A percentile compares a stretch with the other conserved stretches of the same genome.
Evolutionary conservation across 2,329 filamentous ascomycete genomes (phyloP).

Genomic region (Blumeria graminis): DNA sequence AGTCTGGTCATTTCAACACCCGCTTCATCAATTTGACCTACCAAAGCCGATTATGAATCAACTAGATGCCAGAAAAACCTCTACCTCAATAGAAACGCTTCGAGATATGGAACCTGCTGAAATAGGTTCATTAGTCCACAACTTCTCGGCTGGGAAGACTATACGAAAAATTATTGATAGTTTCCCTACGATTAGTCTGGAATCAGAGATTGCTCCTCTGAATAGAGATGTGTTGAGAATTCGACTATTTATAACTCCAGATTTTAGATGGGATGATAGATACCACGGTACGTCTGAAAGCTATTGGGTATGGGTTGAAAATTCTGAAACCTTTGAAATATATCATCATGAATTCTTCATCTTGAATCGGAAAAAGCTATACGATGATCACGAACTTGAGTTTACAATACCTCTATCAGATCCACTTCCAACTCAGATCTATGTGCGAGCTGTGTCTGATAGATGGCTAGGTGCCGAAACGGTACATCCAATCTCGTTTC

Average conservation of each 20-base stretch:
- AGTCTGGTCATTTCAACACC: slow-evolving; percentile 87
- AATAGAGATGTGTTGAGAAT: slow-evolving; percentile 91
- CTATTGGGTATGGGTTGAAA: slow-evolving; percentile 98
- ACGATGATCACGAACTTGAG: slow-evolving; percentile 92
- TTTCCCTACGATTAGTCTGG: slow-evolving; percentile 76
- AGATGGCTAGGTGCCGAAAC: slow-evolving; percentile 93
- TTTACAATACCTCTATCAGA: slow-evolving; percentile 93
- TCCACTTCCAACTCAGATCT: slow-evolving; percentile 83
- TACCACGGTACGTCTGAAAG: slow-evolving; percentile 87
- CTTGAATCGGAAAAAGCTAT: slow-evolving; percentile 64
- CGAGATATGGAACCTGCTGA: slow-evolving; percentile 85
- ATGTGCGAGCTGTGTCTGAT: slow-evolving; percentile 83
- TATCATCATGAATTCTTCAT: slow-evolving; percentile 98
- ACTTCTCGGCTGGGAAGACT: slow-evolving; percentile 62
- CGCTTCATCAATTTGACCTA: slow-evolving; percentile 83
- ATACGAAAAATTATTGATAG: slow-evolving; percentile 64
- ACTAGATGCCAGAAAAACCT: slow-evolving; percentile 55
- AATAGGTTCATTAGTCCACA: slow-evolving; percentile 78
- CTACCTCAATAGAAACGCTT: slow-evolving; percentile 50
- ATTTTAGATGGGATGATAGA: slow-evolving; percentile 86
- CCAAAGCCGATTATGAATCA: slow-evolving; percentile 63
- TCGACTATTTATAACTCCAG: slow-evolving; percentile 60
- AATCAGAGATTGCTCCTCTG: slow-evolving; percentile 82
- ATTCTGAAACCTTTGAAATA: slow-evolving; percentile 90
- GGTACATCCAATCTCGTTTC: slow-evolving; percentile 84